Evolutionary conservation across 345 rosid species (phyloP).

Genomic region (Moricandia arvensis): DNA sequence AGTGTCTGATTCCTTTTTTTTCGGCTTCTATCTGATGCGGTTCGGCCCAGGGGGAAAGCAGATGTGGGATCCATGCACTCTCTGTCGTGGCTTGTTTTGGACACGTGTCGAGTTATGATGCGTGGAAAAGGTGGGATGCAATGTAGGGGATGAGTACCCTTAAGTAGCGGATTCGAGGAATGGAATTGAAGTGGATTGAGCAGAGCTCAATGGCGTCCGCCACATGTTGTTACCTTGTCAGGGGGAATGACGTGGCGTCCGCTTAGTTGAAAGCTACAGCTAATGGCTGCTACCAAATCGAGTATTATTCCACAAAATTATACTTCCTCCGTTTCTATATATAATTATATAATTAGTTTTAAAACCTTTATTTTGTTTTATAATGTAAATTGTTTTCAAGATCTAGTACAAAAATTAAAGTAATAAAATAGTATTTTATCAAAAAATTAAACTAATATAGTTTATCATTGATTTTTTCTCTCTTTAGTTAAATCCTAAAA

Average conservation of each 20-base stretch:
- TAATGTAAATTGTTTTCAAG: no score
- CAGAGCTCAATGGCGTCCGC: slow-evolving; percentile 37
- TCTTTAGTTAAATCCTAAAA: no score
- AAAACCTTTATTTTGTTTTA: no score
- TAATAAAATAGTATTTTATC: no score
- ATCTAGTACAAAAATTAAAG: no score
- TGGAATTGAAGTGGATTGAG: slow-evolving; percentile 33
- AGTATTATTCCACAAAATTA: no score
- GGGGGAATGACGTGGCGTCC: slow-evolving; percentile 34
- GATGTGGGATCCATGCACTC: not conserved
- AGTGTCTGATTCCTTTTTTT: slow-evolving; percentile 1
- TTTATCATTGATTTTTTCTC: no score
- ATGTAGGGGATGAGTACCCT: not conserved
- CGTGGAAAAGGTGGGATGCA: not conserved
- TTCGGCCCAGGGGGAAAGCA: slow-evolving; percentile 5
- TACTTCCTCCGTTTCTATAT: no score
- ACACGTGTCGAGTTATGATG: not conserved
- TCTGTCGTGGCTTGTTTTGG: not conserved
- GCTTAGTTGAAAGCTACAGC: not conserved
- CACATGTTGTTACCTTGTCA: slow-evolving; percentile 38
- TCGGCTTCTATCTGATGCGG: slow-evolving; percentile 10
- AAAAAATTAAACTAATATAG: no score
- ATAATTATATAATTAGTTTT: no score
- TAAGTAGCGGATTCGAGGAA: slow-evolving; percentile 33
- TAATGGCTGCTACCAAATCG: not conserved